phyloP scores from a whole-genome alignment of 2,329 filamentous ascomycete species.

The Microcyclospora tardicrescens region DNA sequence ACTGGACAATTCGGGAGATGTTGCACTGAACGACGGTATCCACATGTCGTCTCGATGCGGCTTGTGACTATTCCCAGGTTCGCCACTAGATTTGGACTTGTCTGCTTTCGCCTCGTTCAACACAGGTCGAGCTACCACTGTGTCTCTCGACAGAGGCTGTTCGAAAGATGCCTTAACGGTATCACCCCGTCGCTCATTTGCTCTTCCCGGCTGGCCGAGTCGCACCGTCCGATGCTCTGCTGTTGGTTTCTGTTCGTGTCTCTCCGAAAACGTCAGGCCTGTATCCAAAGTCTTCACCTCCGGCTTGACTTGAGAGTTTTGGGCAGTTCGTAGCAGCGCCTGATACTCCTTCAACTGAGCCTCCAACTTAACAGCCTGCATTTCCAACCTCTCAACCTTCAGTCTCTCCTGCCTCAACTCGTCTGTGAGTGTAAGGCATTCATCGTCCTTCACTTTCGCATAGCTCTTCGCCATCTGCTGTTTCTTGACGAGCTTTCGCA shows the following conservation, averaged over 20 bases:
- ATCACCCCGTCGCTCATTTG: too few relatives aligned
- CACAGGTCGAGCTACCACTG: too few relatives aligned
- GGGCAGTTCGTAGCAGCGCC: conserved; percentile 11
- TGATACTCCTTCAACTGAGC: conserved; percentile 40
- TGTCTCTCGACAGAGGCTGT: too few relatives aligned
- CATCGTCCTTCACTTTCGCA: conserved; percentile 62
- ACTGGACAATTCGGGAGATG: conserved; percentile 4
- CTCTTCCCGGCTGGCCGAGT: too few relatives aligned
- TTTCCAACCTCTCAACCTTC: conserved; percentile 52
- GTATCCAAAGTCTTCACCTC: too few relatives aligned
- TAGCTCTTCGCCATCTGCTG: conserved; percentile 69
- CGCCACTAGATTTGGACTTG: too few relatives aligned
- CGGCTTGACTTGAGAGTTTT: not conserved
- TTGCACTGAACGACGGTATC: conserved; percentile 11
- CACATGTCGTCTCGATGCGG: conserved; percentile 12
- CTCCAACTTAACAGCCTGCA: conserved; percentile 47
- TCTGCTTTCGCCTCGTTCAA: too few relatives aligned
- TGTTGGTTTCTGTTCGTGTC: too few relatives aligned
- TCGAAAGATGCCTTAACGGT: too few relatives aligned
- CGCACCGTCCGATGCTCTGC: too few relatives aligned
- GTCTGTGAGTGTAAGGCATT: conserved; percentile 52
- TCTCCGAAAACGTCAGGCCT: too few relatives aligned
- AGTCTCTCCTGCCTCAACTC: conserved; percentile 56
- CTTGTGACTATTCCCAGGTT: too few relatives aligned
- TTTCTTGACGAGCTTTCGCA: conserved; percentile 66